Evolutionary conservation across 2,329 filamentous ascomycete species (phyloP), one percentile per base, ranked within the genome.

Genomic region (Aspergillus vadensis): DNA sequence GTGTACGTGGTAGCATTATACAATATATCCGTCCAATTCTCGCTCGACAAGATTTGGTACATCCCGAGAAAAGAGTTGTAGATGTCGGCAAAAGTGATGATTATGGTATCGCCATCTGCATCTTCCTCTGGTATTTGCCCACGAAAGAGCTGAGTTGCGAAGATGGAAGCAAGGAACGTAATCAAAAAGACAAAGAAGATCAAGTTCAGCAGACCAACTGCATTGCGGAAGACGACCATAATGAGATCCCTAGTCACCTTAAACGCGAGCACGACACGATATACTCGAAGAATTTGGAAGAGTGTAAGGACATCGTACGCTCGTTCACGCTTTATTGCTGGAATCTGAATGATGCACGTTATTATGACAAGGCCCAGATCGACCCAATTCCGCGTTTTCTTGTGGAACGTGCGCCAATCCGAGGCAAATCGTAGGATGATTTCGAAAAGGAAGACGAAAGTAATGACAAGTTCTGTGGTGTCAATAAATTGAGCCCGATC

Each of bases 1-100:
- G 91, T 88, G 68, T 86, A 89, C 5, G 84, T 80, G 0, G 92
- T 96, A 43, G 93, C 87, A 60, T 85, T 87, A 79, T 97, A 99
- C 59, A 99, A 78, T 49, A 97, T 90, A 0, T 79, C 79, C 0
- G 96, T 99, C 95, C 95, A 99, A 71, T 97, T 92, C 74, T 99
- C 95, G 69, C 92, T 97, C 9, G 95, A 97, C 48, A 99, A 80
- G 30, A 99, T 87, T 77, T 97, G 92, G 73, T 99, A 99, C 92
- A 99, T 98, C 59, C 93, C 95, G 15, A 99, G 82, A 72, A 99
- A 99, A 0, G 92, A 91, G 72, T 98, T 98, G 80, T 90, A 99
- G 38, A 99, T 95, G 41, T 91, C 91, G 72, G 87, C 88, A 74
- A 99, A 99, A 0, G 91, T 90, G 44, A 95, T 86, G 21, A 84